These are phyloP conservation scores for Linnemannia hyalina DNA, from an alignment of 192 early-diverging fungal genomes.

Conservation along the genomic window DNA sequence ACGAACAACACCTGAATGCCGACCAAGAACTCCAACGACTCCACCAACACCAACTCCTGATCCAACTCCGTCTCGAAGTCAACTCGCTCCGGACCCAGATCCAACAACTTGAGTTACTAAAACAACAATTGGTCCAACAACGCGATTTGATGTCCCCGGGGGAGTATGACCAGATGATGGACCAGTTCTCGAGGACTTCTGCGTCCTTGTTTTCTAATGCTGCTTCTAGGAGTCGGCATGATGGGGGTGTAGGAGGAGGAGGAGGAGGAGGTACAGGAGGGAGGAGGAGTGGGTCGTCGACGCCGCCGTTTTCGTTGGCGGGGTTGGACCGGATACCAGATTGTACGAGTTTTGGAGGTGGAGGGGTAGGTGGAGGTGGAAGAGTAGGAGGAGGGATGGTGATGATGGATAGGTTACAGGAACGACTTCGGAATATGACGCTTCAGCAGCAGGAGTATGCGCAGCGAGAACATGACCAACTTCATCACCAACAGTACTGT, in stretches of 20 bases:
- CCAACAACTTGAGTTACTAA: slow-evolving; percentile 36
- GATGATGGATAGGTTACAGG: slow-evolving; percentile 40
- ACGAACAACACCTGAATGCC: neutral
- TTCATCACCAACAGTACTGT: slow-evolving; percentile 12
- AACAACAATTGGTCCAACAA: slow-evolving; percentile 43
- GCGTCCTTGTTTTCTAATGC: slow-evolving; percentile 28
- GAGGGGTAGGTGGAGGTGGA: neutral
- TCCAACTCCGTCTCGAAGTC: slow-evolving; percentile 46
- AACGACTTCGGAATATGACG: slow-evolving; percentile 25
- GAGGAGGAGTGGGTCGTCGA: slow-evolving; percentile 7
- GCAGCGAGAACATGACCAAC: slow-evolving; percentile 12
- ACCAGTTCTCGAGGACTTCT: slow-evolving; percentile 43
- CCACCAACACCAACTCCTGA: slow-evolving; percentile 42
- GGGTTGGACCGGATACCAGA: slow-evolving; percentile 5
- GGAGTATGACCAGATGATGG: slow-evolving; percentile 43
- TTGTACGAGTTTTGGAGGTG: neutral
- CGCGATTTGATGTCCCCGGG: slow-evolving; percentile 21
- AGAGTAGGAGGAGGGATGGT: slow-evolving; percentile 15
- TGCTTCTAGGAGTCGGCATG: neutral
- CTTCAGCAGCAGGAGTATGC: slow-evolving; percentile 35
- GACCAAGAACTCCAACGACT: slow-evolving; percentile 35
- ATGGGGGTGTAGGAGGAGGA: neutral
- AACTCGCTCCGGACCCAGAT: slow-evolving; percentile 40
- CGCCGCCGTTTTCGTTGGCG: neutral
- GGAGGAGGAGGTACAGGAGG: neutral